Evolutionary conservation across 345 rosid species (phyloP), one percentile per base, ranked within the genome.

Genomic region (Euphorbia peplus): DNA sequence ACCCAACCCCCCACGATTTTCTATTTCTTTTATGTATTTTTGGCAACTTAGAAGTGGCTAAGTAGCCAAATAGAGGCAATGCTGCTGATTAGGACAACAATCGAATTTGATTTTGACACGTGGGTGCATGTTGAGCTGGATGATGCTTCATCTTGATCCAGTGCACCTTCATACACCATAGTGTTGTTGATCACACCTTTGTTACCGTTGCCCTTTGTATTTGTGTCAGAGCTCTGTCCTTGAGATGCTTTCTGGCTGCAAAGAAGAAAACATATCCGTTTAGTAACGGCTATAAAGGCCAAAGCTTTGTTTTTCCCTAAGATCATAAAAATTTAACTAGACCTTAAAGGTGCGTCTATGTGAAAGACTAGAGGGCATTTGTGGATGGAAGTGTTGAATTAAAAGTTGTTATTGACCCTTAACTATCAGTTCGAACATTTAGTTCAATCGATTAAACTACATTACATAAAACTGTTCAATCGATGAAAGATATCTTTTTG

Each of bases 161-260:
- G 28, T 11, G 82, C 81, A 6, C 96, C 98, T 67, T 87, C 90
- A 55, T 92, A 92, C 55, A 90, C 86, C 91, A 92, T 89, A 0
- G 85, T 22, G 46, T 74, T 44, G 72, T 88, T 44, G 30, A 77
- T 51, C 37, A 55, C 42, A 55, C 75, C 75, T 7, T 22, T 47
- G 46, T 15, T 32, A 26, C 22, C n/a, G 24, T 18, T 66, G 29
- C 22, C n/a, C 19, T 18, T 66, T 53, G 52, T 67, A 50, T 77
- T 70, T 11, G 69, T 24, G 63, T 60, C 76, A 15, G 67, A 28
- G 41, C 29, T 61, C 57, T 81, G 82, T 26, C 64, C 89, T 69
- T 87, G 85, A 0, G 90, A 82, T 30, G 96, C 77, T 76, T 92
- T 92, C 64, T 87, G 91, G 71, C 98, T 92, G 87, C 75, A 76